Conservation (phyloP, 2,329 filamentous ascomycete genomes). For the Magnaporthiopsis incrustans region DNA sequence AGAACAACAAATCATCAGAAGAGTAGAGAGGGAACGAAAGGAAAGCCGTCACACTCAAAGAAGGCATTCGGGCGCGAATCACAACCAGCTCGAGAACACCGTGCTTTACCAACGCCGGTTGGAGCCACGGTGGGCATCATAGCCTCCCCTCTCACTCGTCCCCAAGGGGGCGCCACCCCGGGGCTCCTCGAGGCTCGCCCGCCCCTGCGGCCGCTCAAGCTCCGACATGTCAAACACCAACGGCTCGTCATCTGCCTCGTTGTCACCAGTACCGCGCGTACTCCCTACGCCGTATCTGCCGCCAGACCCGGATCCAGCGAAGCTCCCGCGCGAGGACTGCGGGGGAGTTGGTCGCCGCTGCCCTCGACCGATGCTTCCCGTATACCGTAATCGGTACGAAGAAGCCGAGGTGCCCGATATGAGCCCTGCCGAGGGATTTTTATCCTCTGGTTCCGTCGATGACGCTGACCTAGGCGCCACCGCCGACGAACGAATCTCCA, state of each 20-base stretch:
- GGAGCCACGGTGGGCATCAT: slow-evolving; percentile 1
- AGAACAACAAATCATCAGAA: neutral
- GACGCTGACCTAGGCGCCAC: slow-evolving; percentile 29
- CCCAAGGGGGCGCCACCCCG: slow-evolving; percentile 13
- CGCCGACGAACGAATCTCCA: slow-evolving; percentile 30
- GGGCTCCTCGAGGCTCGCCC: slow-evolving; percentile 51
- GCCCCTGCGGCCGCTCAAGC: slow-evolving; percentile 43
- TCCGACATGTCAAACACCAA: slow-evolving; percentile 68
- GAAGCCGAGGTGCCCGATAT: slow-evolving; percentile 22
- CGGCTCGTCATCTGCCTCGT: slow-evolving; percentile 57
- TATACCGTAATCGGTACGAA: slow-evolving; percentile 39
- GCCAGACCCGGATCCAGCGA: slow-evolving; percentile 27
- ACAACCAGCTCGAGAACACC: neutral
- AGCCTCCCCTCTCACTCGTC: slow-evolving; percentile 4
- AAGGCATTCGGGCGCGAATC: neutral
- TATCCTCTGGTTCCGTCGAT: slow-evolving; percentile 31
- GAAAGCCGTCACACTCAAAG: neutral
- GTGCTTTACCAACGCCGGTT: slow-evolving; percentile 3
- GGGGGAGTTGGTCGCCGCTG: slow-evolving; percentile 29
- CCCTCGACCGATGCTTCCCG: neutral
- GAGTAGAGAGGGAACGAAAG: neutral
- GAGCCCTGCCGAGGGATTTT: slow-evolving; percentile 36
- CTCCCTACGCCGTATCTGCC: slow-evolving; percentile 26
- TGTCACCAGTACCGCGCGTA: slow-evolving; percentile 32
- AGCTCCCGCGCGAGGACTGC: slow-evolving; percentile 37